Conservation (phyloP, 2,329 filamentous ascomycete genomes). For the Xenosphaeropsis pyriputrescens region DNA sequence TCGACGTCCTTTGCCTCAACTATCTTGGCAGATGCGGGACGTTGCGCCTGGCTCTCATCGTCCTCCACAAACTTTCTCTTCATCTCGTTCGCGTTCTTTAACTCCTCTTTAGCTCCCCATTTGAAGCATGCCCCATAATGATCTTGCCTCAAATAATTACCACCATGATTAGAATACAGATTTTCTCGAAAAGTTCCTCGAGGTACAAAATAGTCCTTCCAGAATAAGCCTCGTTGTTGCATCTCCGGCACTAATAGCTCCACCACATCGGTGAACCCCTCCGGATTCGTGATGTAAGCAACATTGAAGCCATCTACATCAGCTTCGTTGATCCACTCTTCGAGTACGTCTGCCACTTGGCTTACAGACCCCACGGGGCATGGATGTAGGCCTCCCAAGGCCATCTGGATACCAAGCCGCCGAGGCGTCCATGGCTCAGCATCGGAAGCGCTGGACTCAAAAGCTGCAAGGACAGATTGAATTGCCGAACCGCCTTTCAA, state of each 20-base stretch:
- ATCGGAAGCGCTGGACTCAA: constrained; percentile 40
- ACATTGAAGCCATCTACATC: constrained; percentile 67
- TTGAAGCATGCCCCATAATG: constrained; percentile 21
- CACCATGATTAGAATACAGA: constrained; percentile 21
- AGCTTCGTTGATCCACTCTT: constrained; percentile 51
- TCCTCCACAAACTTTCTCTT: too few relatives aligned
- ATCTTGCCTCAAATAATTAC: constrained; percentile 15
- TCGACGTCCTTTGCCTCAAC: too few relatives aligned
- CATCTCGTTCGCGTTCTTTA: not conserved
- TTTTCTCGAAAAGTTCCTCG: constrained; percentile 28
- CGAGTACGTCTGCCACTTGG: constrained; percentile 51
- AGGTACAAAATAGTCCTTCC: not conserved
- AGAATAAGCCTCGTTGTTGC: constrained; percentile 4
- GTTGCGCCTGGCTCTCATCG: too few relatives aligned
- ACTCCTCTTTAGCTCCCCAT: constrained; percentile 19
- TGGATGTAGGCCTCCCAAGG: constrained; percentile 50
- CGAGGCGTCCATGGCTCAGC: constrained; percentile 44
- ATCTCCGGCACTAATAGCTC: constrained; percentile 47
- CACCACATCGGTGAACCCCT: constrained; percentile 52
- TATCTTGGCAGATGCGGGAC: too few relatives aligned
- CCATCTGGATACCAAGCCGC: constrained; percentile 51
- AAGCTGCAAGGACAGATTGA: too few relatives aligned
- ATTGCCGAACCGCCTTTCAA: too few relatives aligned
- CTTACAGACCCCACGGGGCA: constrained; percentile 45
- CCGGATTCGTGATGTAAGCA: constrained; percentile 50